These are phyloP conservation scores for Nicotiana benthamiana DNA, from an alignment of 257 asterid species.

Conservation along the genomic window DNA sequence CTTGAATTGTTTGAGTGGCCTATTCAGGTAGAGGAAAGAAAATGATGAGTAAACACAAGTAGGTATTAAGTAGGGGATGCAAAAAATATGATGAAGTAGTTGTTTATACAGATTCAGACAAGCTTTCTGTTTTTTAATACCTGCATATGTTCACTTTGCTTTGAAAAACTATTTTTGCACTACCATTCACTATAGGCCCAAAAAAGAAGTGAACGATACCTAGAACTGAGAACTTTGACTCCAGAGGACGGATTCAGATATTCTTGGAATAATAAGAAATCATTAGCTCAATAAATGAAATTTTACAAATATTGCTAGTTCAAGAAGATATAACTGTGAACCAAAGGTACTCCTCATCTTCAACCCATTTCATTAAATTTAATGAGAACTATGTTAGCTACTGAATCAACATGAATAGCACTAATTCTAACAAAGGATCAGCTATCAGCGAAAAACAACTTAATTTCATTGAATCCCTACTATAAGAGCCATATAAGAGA, in stretches of 20 bases:
- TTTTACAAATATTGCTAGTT: neutral
- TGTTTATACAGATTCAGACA: neutral
- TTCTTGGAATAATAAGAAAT: neutral
- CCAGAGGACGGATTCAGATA: neutral
- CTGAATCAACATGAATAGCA: neutral
- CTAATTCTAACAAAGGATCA: neutral
- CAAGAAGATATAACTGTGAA: neutral
- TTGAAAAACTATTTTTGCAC: neutral
- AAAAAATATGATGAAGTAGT: neutral
- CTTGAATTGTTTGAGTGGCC: constrained; percentile 16
- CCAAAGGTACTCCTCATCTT: neutral
- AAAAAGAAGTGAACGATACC: neutral
- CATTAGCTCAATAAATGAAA: neutral
- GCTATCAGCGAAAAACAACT: neutral
- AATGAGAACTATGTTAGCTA: neutral
- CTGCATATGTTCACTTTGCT: neutral
- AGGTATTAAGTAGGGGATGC: neutral
- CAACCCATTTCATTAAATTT: neutral
- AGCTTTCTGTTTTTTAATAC: neutral
- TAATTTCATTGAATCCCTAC: neutral
- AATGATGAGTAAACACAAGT: neutral
- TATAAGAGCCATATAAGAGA: neutral
- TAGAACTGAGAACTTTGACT: neutral
- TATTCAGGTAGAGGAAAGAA: constrained; percentile 3
- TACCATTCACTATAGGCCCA: neutral